A percentile compares a stretch with the other conserved stretches of the same genome.
phyloP scores from a whole-genome alignment of 164 flowering plant genomes.

The Tetracentron sinense region DNA sequence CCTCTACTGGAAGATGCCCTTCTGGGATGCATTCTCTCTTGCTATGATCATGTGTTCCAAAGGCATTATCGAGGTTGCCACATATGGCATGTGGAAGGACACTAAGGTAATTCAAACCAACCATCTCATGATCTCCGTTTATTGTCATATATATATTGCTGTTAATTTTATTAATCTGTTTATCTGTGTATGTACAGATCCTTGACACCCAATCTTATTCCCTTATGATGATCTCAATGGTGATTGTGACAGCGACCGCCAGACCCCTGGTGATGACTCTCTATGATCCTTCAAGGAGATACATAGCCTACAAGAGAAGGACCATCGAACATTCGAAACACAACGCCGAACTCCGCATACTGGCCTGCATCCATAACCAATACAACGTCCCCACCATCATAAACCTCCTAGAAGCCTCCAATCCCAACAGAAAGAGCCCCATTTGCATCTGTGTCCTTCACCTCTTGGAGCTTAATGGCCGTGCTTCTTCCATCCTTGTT shows the following conservation, averaged over 20 bases:
- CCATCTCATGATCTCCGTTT: no score
- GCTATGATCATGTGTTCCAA: conserved; percentile 11
- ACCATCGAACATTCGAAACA: conserved; percentile 14
- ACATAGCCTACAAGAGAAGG: conserved; percentile 4
- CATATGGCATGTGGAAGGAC: background rate
- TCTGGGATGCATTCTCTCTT: conserved; percentile 9
- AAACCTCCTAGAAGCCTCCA: conserved; percentile 28
- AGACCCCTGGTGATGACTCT: background rate
- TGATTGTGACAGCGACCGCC: background rate
- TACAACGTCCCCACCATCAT: conserved; percentile 27
- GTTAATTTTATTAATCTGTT: no score
- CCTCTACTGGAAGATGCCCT: background rate
- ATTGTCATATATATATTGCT: no score
- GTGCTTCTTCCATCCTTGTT: conserved; percentile 27
- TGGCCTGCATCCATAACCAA: conserved; percentile 26
- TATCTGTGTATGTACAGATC: no score
- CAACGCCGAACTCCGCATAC: conserved; percentile 22
- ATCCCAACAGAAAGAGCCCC: conserved; percentile 29
- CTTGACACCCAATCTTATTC: no score
- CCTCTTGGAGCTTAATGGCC: conserved; percentile 35
- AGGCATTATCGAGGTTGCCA: conserved; percentile 11
- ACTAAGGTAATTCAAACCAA: background rate
- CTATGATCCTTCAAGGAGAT: conserved; percentile 15
- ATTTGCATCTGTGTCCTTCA: conserved; percentile 29
- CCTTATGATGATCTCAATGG: background rate